Evolutionary conservation across 768 basidiomycete species (phyloP).

Genomic region (Podaxis mareebaensis): DNA sequence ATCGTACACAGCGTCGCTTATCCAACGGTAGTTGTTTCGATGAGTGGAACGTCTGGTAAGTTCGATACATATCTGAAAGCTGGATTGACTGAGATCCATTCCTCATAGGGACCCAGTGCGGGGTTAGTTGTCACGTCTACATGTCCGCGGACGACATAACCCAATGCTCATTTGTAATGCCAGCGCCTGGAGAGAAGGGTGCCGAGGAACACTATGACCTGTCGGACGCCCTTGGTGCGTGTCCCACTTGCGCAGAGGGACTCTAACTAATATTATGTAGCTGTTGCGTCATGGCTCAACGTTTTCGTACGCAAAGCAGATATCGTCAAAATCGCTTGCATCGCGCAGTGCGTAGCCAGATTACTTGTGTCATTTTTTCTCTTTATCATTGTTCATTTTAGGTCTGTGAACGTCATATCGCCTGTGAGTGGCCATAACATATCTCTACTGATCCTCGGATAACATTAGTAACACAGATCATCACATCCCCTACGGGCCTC

Average conservation of each 20-base stretch:
- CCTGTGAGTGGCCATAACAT: constrained; percentile 30
- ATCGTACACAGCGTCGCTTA: too few species aligned
- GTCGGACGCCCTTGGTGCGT: constrained; percentile 47
- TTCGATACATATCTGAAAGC: neutral
- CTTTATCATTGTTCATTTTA: constrained; percentile 8
- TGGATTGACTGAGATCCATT: neutral
- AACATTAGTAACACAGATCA: constrained; percentile 28
- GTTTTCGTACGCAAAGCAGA: constrained; percentile 61
- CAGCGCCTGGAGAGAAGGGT: constrained; percentile 48
- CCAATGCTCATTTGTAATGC: neutral
- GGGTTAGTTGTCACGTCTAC: constrained; percentile 24
- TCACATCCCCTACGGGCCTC: constrained; percentile 46
- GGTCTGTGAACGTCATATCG: constrained; percentile 49
- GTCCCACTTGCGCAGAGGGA: neutral
- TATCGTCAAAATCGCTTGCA: constrained; percentile 59
- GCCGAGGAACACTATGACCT: constrained; percentile 56
- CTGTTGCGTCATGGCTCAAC: constrained; percentile 62
- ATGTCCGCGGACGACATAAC: neutral
- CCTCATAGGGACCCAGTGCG: constrained; percentile 41
- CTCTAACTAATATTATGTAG: constrained; percentile 24
- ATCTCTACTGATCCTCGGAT: neutral
- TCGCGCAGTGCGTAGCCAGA: constrained; percentile 48
- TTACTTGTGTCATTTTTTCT: neutral
- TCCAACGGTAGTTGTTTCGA: constrained; percentile 42
- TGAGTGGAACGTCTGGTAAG: constrained; percentile 57